These are phyloP conservation scores for Ceratocystis smalleyi DNA, from an alignment of 2,329 filamentous ascomycete genomes.

Conservation along the genomic window DNA sequence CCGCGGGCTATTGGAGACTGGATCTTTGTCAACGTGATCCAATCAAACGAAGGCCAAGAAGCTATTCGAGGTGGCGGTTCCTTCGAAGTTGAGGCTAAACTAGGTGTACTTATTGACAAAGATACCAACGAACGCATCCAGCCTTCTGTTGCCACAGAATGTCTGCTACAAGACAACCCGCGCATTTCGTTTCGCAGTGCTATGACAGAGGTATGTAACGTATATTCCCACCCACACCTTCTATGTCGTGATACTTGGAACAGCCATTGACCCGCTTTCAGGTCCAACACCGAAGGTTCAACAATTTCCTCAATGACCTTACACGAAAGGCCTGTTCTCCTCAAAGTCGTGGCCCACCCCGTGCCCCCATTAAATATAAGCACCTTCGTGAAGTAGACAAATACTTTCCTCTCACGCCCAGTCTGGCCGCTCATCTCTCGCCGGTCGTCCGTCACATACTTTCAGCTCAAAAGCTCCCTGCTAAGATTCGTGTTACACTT, in stretches of 20 bases:
- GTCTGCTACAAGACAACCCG: constrained; percentile 45
- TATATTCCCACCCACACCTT: constrained; percentile 11
- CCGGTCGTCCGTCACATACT: constrained; percentile 1
- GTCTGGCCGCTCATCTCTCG: constrained; percentile 30
- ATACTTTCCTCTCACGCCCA: constrained; percentile 59
- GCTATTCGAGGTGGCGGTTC: constrained; percentile 50
- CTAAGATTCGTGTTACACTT: constrained; percentile 58
- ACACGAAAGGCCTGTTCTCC: constrained; percentile 26
- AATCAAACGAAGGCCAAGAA: constrained; percentile 48
- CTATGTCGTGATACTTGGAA: not conserved
- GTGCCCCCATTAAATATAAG: constrained; percentile 59
- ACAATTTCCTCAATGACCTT: constrained; percentile 64
- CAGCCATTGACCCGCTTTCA: constrained; percentile 23
- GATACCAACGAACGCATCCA: constrained; percentile 53
- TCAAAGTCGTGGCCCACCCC: constrained; percentile 21
- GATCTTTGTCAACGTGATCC: constrained; percentile 55
- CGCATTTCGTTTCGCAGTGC: constrained; percentile 64
- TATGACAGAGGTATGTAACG: constrained; percentile 62
- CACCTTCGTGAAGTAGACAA: constrained; percentile 72
- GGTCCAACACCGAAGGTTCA: constrained; percentile 68
- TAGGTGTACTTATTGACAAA: constrained; percentile 66
- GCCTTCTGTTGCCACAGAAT: constrained; percentile 54
- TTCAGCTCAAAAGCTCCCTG: constrained; percentile 24
- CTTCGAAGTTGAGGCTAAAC: constrained; percentile 87
- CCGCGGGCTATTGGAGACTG: constrained; percentile 69